Conservation (phyloP, 2,329 filamentous ascomycete species). For the Talaromyces atroroseus region DNA sequence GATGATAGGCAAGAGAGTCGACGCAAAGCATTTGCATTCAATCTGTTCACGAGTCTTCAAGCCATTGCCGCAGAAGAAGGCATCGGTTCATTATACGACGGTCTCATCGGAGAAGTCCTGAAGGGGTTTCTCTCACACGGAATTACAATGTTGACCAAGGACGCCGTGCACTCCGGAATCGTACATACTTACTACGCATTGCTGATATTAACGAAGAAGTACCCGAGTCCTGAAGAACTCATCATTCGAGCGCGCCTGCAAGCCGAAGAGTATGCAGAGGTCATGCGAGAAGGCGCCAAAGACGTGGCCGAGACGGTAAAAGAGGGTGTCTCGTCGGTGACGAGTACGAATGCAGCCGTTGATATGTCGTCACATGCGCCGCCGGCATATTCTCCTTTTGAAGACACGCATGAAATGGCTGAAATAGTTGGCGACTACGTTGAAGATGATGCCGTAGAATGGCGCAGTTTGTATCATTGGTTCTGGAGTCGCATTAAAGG, state of each 20-base stretch:
- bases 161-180: slow-evolving; percentile 65
- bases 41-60: slow-evolving; percentile 58
- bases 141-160: slow-evolving; percentile 81
- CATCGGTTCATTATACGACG: slow-evolving; percentile 64
- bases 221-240: slow-evolving; percentile 40
- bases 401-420: slow-evolving; percentile 38
- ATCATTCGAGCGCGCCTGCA: slow-evolving; percentile 34
- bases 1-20: not conserved
- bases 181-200: slow-evolving; percentile 66
- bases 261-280: slow-evolving; percentile 37
- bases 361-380: slow-evolving; percentile 27
- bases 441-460: slow-evolving; percentile 37
- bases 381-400: slow-evolving; percentile 15
- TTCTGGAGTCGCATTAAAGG: slow-evolving; percentile 28
- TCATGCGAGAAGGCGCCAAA: slow-evolving; percentile 34
- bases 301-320: slow-evolving; percentile 18
- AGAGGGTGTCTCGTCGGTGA: slow-evolving; percentile 2
- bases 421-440: slow-evolving; percentile 43
- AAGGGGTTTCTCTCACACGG: slow-evolving; percentile 84
- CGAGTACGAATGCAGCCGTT: slow-evolving; percentile 24
- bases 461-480: slow-evolving; percentile 39
- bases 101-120: slow-evolving; percentile 67
- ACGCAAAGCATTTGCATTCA: not conserved
- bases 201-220: slow-evolving; percentile 44
- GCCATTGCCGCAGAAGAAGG: slow-evolving; percentile 60